Evolutionary conservation across 2,329 filamentous ascomycete species (phyloP).

Genomic region (Gremmenia infestans): DNA sequence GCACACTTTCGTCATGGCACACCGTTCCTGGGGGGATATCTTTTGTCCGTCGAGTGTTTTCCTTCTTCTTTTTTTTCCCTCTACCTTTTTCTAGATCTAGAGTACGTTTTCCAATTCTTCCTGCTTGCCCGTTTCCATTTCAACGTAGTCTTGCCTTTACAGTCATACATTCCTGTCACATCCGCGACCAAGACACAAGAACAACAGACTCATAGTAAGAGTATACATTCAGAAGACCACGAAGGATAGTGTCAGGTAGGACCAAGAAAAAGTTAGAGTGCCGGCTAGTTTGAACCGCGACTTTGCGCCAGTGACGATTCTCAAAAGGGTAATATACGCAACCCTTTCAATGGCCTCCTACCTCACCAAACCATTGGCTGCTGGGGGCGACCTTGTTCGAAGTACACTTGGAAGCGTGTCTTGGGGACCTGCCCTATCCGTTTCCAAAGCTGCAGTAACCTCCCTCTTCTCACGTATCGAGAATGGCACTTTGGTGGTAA

Average conservation of each 20-base stretch:
- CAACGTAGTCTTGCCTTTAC: too few species aligned
- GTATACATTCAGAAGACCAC: too few species aligned
- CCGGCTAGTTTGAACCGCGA: neutral
- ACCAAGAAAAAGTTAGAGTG: neutral
- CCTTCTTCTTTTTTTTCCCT: neutral
- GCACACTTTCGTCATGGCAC: slow-evolving; percentile 18
- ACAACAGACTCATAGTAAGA: too few species aligned
- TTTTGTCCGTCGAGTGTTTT: too few species aligned
- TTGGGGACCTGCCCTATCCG: slow-evolving; percentile 42
- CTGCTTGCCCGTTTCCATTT: too few species aligned
- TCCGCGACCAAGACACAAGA: too few species aligned
- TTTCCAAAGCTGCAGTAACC: slow-evolving; percentile 43
- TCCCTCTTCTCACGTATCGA: slow-evolving; percentile 44
- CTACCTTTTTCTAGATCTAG: too few species aligned
- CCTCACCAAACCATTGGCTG: slow-evolving; percentile 37
- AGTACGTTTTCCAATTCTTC: neutral
- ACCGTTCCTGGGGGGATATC: slow-evolving; percentile 11
- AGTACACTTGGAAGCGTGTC: slow-evolving; percentile 40
- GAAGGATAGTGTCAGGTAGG: too few species aligned
- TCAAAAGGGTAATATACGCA: slow-evolving; percentile 6
- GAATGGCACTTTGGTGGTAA: slow-evolving; percentile 42
- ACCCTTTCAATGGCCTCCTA: slow-evolving; percentile 31
- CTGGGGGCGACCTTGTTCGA: slow-evolving; percentile 38
- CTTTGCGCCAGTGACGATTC: neutral
- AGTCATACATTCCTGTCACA: too few species aligned